These are phyloP conservation scores for Coffea canephora DNA, from an alignment of 257 asterid species.

Conservation along the genomic window DNA sequence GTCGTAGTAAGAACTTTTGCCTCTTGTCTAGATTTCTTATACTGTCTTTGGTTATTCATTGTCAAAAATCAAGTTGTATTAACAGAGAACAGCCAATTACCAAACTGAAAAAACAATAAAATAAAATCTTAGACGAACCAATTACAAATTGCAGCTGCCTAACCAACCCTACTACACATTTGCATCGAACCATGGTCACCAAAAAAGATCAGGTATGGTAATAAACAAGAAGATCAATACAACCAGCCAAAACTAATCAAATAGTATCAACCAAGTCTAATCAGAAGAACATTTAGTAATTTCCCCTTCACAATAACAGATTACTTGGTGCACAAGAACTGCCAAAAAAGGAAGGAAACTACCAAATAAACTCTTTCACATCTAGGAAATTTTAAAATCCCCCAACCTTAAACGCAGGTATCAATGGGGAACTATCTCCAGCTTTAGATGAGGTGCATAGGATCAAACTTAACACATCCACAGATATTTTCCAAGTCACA, in stretches of 20 bases:
- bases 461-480: background rate
- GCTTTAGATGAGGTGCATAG: background rate
- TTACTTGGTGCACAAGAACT: background rate
- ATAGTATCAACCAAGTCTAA: background rate
- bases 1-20: background rate
- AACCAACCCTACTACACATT: background rate
- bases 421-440: too few relatives aligned
- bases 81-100: too few relatives aligned
- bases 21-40: background rate
- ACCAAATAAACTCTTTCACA: background rate
- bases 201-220: background rate
- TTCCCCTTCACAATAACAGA: background rate
- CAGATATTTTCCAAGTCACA: background rate
- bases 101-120: background rate
- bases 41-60: too few relatives aligned
- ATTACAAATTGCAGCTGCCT: background rate
- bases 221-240: background rate
- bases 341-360: background rate
- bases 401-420: background rate
- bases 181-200: background rate
- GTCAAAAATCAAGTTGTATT: too few relatives aligned
- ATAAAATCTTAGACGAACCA: background rate
- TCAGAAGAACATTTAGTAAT: background rate
- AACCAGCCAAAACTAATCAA: background rate
- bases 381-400: background rate